Evolutionary conservation across 164 flowering plant genomes (phyloP).

Genomic region (Litsea cubeba): DNA sequence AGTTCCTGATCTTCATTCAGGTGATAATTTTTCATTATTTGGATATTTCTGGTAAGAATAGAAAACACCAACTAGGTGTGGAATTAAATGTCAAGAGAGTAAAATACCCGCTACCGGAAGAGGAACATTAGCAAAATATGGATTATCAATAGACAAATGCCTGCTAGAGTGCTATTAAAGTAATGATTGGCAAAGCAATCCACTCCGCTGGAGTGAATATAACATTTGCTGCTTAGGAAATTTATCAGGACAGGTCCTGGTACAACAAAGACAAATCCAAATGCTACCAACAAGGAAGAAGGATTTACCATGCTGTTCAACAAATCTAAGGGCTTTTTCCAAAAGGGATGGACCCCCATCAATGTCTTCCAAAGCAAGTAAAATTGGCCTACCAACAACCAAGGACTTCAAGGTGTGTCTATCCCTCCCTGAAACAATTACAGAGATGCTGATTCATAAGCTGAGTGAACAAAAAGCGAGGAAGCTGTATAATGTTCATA

Average conservation of each 20-base stretch:
- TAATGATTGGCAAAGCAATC: not conserved
- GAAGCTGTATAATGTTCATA: not conserved
- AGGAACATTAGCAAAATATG: not conserved
- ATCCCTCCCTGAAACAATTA: constrained; percentile 36
- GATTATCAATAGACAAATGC: not conserved
- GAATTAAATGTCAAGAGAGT: not conserved
- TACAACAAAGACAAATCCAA: not conserved
- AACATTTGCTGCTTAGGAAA: not conserved
- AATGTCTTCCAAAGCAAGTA: constrained; percentile 81
- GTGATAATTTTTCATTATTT: no score
- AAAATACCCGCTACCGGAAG: not conserved
- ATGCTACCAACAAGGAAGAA: not conserved
- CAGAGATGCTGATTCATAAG: constrained; percentile 3
- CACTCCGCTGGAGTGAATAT: not conserved
- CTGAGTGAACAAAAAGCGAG: constrained; percentile 4
- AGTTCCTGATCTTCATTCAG: no score
- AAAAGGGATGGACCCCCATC: constrained; percentile 87
- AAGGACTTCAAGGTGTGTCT: constrained; percentile 39
- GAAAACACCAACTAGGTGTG: not conserved
- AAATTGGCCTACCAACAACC: constrained; percentile 70
- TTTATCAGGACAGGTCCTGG: no score
- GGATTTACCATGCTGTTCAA: constrained; percentile 66
- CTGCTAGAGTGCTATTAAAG: not conserved
- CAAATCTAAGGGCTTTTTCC: constrained; percentile 78
- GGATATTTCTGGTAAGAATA: no score